Evolutionary conservation across 2,329 filamentous ascomycete species (phyloP).

Genomic region (Chrysoporthe cubensis): DNA sequence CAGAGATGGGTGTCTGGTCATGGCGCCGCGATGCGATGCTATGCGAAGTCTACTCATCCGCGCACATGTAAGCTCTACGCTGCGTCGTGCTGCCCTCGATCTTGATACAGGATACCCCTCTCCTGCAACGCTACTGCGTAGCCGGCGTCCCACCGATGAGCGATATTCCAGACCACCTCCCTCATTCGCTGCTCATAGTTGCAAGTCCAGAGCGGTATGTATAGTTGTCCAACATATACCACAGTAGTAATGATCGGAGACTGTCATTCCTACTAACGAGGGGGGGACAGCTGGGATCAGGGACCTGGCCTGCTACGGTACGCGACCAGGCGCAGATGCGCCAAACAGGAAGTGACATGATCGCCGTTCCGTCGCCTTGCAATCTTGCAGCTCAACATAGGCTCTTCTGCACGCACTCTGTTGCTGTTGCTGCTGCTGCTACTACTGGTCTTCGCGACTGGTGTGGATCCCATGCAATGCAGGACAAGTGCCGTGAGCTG

Average conservation of each 20-base stretch:
- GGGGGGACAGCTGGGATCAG: background rate
- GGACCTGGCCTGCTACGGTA: constrained; percentile 6
- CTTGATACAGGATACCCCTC: constrained; percentile 22
- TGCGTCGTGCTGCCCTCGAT: constrained; percentile 13
- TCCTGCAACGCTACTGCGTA: constrained; percentile 26
- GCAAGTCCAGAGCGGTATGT: background rate
- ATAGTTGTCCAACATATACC: background rate
- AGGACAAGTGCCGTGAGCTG: constrained; percentile 28
- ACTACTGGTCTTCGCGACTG: background rate
- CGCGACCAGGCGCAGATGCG: background rate
- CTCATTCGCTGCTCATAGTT: constrained; percentile 3
- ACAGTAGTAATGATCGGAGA: background rate
- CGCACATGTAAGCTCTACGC: constrained; percentile 3
- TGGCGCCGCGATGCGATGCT: background rate
- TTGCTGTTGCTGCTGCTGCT: background rate
- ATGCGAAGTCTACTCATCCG: constrained; percentile 13
- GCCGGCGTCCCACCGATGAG: constrained; percentile 15
- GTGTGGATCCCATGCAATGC: constrained; percentile 28
- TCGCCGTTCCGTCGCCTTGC: constrained; percentile 14
- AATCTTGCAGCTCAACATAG: background rate
- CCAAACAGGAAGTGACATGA: constrained; percentile 5
- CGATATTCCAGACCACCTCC: constrained; percentile 11
- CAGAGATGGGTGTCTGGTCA: background rate
- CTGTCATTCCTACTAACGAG: constrained; percentile 4
- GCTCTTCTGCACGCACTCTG: background rate